Percentiles rank a stretch among this genome's conserved stretches.
Conservation (phyloP, 352 stramenopile genomes). For the Phytophthora agathidicida region DNA sequence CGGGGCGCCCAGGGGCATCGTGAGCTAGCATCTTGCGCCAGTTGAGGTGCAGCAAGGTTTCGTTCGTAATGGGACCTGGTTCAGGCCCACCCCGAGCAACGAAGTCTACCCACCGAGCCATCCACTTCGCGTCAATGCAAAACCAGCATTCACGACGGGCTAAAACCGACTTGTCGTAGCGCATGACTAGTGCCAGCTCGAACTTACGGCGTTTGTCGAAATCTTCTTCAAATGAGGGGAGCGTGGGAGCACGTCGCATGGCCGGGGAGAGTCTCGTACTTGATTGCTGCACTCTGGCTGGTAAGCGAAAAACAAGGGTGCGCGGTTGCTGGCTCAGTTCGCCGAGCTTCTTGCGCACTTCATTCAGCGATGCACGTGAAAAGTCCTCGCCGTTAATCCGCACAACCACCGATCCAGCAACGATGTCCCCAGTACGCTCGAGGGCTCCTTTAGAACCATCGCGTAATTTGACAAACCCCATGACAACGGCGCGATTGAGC, state of each 20-base stretch:
- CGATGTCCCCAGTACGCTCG: slow-evolving; percentile 61
- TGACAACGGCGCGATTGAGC: slow-evolving; percentile 56
- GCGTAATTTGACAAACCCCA: slow-evolving; percentile 63
- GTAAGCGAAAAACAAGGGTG: slow-evolving; percentile 58
- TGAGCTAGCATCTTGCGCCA: slow-evolving; percentile 34
- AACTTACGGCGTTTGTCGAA: slow-evolving; percentile 66
- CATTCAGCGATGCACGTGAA: slow-evolving; percentile 41
- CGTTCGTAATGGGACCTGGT: slow-evolving; percentile 72
- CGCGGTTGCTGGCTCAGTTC: slow-evolving; percentile 45
- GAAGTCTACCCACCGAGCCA: slow-evolving; percentile 66
- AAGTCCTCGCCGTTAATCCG: slow-evolving; percentile 76
- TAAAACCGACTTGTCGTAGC: slow-evolving; percentile 60
- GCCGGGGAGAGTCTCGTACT: neutral
- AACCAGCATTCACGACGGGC: slow-evolving; percentile 79
- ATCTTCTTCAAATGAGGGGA: slow-evolving; percentile 41
- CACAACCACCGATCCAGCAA: slow-evolving; percentile 59
- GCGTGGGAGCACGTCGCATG: slow-evolving; percentile 15
- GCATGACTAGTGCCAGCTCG: slow-evolving; percentile 68
- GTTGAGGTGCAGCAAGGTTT: slow-evolving; percentile 45
- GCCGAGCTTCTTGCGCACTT: slow-evolving; percentile 46
- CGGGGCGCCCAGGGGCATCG: slow-evolving; percentile 46
- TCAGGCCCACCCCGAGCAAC: slow-evolving; percentile 52
- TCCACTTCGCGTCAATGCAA: slow-evolving; percentile 69
- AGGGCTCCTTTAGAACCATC: slow-evolving; percentile 61
- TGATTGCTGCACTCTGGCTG: slow-evolving; percentile 13